These are phyloP conservation scores for Phytopythium mirpurense DNA, from an alignment of 352 stramenopile genomes.

Conservation along the genomic window DNA sequence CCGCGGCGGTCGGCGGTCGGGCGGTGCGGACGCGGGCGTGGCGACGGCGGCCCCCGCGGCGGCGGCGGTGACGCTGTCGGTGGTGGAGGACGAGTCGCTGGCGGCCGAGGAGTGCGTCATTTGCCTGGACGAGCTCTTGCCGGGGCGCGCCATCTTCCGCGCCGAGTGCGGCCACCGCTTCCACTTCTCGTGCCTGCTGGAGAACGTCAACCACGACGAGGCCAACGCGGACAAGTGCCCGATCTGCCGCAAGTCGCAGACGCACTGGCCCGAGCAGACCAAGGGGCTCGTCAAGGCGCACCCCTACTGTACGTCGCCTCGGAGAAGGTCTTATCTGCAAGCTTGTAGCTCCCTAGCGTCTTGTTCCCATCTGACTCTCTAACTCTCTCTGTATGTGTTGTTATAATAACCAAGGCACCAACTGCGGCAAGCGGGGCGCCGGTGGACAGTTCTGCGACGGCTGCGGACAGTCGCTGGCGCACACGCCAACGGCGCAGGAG, in stretches of 20 bases:
- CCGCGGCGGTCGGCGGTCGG: background rate
- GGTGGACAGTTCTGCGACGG: constrained; percentile 71
- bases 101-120: constrained; percentile 71
- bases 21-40: constrained; percentile 1
- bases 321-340: too few species aligned
- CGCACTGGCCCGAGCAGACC: constrained; percentile 82
- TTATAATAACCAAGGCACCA: constrained; percentile 31
- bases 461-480: constrained; percentile 64
- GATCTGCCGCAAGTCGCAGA: constrained; percentile 83
- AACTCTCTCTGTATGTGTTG: too few species aligned
- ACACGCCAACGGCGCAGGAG: constrained; percentile 71
- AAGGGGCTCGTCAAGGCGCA: constrained; percentile 81
- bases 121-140: constrained; percentile 68
- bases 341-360: too few species aligned
- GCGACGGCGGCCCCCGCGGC: constrained; percentile 14
- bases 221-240: constrained; percentile 86
- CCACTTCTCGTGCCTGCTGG: constrained; percentile 81
- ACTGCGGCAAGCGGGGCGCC: constrained; percentile 66
- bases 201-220: constrained; percentile 89
- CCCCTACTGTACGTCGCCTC: constrained; percentile 73
- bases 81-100: constrained; percentile 33
- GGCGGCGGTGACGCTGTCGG: constrained; percentile 28
- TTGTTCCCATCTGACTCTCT: too few species aligned
- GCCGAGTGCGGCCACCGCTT: constrained; percentile 84
- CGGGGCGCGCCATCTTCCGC: constrained; percentile 71